Conservation (phyloP, 1,284 basidiomycete genomes). For the Fomitopsis schrenkii region DNA sequence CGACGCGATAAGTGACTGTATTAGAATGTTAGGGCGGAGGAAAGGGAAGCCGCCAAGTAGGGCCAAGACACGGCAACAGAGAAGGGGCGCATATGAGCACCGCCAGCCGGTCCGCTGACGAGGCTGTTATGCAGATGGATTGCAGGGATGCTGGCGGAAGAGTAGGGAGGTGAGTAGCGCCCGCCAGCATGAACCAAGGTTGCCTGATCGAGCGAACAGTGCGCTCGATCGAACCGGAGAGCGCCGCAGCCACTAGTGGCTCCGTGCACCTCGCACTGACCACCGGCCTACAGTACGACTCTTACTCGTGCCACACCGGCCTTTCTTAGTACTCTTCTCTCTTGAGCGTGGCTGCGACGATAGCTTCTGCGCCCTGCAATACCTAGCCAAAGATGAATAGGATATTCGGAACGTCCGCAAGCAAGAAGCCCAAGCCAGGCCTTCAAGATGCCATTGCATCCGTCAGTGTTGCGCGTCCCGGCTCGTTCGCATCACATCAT, state of each 20-base stretch:
- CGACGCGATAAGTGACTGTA: background rate
- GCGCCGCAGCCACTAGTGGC: background rate
- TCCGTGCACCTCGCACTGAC: background rate
- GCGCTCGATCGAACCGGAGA: background rate
- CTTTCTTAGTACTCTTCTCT: background rate
- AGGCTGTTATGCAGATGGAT: background rate
- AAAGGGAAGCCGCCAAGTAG: background rate
- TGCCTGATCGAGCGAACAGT: background rate
- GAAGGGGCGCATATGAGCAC: background rate
- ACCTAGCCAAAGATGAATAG: constrained; percentile 56
- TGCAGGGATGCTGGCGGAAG: background rate
- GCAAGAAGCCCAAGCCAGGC: constrained; percentile 84
- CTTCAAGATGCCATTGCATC: constrained; percentile 91
- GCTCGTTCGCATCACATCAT: constrained; percentile 5
- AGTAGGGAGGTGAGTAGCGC: background rate
- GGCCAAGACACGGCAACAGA: background rate
- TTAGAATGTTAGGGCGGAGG: background rate
- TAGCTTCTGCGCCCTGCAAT: background rate
- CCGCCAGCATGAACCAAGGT: background rate
- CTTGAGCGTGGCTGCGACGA: background rate
- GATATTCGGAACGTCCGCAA: constrained; percentile 74
- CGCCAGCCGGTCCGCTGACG: background rate
- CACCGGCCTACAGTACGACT: background rate
- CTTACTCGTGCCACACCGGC: background rate
- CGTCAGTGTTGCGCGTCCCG: constrained; percentile 40